phyloP scores from a whole-genome alignment of 192 early-diverging fungal genomes.

The Mortierella antarctica region DNA sequence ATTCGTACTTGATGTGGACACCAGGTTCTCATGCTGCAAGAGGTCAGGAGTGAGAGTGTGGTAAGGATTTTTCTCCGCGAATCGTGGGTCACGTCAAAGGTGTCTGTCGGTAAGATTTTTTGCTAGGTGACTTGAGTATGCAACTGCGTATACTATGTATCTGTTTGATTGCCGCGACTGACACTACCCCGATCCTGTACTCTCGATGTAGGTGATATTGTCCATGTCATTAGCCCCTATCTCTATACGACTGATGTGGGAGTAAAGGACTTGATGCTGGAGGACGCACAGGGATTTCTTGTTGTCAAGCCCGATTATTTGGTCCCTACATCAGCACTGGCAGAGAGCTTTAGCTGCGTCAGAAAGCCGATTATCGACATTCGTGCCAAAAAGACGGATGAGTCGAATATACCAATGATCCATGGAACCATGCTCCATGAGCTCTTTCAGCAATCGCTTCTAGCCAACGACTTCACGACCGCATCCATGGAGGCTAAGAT shows the following conservation, averaged over 20 bases:
- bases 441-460: constrained; percentile 77
- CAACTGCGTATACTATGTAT: background rate
- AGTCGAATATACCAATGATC: constrained; percentile 66
- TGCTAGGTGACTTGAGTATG: background rate
- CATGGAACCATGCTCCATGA: constrained; percentile 88
- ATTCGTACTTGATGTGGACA: background rate
- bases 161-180: background rate
- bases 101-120: constrained; percentile 7
- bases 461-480: constrained; percentile 68
- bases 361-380: constrained; percentile 83
- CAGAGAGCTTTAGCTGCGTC: constrained; percentile 81
- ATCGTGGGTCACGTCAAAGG: constrained; percentile 15
- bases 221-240: constrained; percentile 65
- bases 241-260: constrained; percentile 17
- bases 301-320: constrained; percentile 87
- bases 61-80: constrained; percentile 19
- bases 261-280: constrained; percentile 59
- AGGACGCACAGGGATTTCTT: constrained; percentile 67
- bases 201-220: constrained; percentile 64
- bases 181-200: background rate
- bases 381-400: constrained; percentile 59
- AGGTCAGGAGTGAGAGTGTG: background rate
- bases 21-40: constrained; percentile 16
- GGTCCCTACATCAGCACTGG: constrained; percentile 77
- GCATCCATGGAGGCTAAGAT: constrained; percentile 60